Base-by-base conservation (phyloP, 1,284 basidiomycete species). In the Austroboletus novae-zelandiae region DNA sequence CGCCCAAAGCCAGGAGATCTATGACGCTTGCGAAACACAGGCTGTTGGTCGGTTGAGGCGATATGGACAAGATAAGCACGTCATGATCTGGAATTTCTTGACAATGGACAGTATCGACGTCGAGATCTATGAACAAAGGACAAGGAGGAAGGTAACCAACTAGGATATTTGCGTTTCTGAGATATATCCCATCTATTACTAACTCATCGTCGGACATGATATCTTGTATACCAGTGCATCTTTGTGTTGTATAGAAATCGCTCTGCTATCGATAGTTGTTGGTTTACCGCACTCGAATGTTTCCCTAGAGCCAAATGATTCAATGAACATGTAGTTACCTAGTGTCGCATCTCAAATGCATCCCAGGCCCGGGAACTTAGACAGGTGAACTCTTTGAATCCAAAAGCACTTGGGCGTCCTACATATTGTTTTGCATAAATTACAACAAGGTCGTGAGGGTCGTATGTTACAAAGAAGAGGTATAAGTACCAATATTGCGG, bases 1-100 rank as follows among this genome's bases (percentile, higher is more conserved):
- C 18, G 81, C 91, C 17, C 75, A 79, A 29, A 78, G 84, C 20
- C 80, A 87, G 69, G 89, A 89, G 67, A 89, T 89, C 50, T 96
- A 95, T 66, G 80, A 85, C 30, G 89, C 93, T 29, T 86, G 83
- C 58, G 91, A 91, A 69, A 96, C 89, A 0, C 94, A 97, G 67
- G 94, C 94, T 0, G 84, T 95, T 40, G 94, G 94, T 48, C 89
- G 94, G 54, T 72, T 96, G 59, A 82, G 91, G 54, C 80, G 93
- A 47, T 97, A 87, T 61, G 93, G 93, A 5, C 93, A 97, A 68
- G 75, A 76, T 25, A 88, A 87, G 59, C 81, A 81, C 48, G 94
- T 95, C 40, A 78, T 83, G 51, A 83, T 95, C 42, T 91, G 86
- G 78, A 77, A 89, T 47, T 89, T 92, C 70, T 72, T 93, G 59